Base-by-base conservation (phyloP, 495 filamentous ascomycete species). In the Endocarpon pusillum region DNA sequence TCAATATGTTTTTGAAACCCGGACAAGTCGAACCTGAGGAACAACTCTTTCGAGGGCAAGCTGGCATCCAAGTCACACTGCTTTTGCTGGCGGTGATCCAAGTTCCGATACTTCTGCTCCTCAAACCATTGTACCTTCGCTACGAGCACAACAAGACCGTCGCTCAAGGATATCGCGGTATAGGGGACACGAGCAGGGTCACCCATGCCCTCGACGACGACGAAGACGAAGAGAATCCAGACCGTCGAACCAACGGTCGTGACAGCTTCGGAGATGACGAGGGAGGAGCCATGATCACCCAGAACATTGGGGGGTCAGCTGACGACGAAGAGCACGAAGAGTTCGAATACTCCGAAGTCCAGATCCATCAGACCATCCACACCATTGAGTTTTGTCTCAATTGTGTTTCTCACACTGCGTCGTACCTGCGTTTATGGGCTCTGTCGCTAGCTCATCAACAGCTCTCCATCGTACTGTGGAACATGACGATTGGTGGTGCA, bases 381-480 rank as follows among this genome's bases (percentile, higher is more conserved):
- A 36, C 35, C 20, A 15, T 35, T 82, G 89, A 97, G 64, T 99
- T 99, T 61, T 96, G 89, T 57, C 69, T 99, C 42, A 96, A 96
- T 62, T 94, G 85, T 61, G 87, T 99, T 45, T 96, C 89, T 4
- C 89, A 99, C 59, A 99, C 89, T 3, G 89, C 89, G 7, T 96
- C 91, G 4, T 99, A 99, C 58, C 78, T 99, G 25, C 89, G 89
- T 64, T 77, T 99, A 22, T 99, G 89, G 89, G 89, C 89, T 20
- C 61, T 99, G 43, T 96, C 89, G 2, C 75, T 99, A 30, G 89
- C 89, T 7, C 89, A 97, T 65, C 89, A 94, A 49, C 89, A 94
- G 63, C 81, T 99, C 20, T 93, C 83, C 12, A 75, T 82, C 37
- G 89, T 99, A 36, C 71, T 99, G 21, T 99, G 89, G 89, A 62